phyloP scores from a whole-genome alignment of 169 alveolate species.

The Babesia ovata region DNA sequence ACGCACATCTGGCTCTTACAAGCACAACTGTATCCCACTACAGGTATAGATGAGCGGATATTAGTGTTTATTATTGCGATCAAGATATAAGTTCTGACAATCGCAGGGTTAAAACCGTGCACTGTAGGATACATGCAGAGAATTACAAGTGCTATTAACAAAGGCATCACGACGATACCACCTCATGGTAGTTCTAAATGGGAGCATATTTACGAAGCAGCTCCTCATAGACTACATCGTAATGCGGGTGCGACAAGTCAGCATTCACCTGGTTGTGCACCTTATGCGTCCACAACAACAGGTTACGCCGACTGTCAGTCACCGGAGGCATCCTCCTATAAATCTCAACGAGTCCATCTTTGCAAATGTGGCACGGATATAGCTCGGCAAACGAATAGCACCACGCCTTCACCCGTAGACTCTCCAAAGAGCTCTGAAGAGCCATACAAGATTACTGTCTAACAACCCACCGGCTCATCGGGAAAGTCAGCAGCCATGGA shows the following conservation, averaged over 20 bases:
- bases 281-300: conserved; percentile 76
- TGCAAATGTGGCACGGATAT: conserved; percentile 84
- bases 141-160: no score
- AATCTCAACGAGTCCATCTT: conserved; percentile 72
- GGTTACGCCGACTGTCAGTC: conserved; percentile 42
- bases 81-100: no score
- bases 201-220: conserved; percentile 31
- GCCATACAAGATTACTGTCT: neutral
- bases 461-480: conserved; percentile 69
- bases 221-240: conserved; percentile 39
- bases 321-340: conserved; percentile 68
- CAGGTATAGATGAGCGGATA: no score
- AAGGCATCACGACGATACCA: no score
- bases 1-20: no score
- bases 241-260: conserved; percentile 61
- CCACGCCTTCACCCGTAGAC: conserved; percentile 62
- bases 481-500: conserved; percentile 83
- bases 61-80: no score
- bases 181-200: no score
- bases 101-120: no score
- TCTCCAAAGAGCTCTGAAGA: conserved; percentile 56
- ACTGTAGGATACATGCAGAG: no score
- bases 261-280: conserved; percentile 81
- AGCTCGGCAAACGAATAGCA: conserved; percentile 75
- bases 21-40: no score